A percentile compares a stretch with the other conserved stretches of the same genome.
These are phyloP conservation scores for Fragilaria crotonensis DNA, from an alignment of 108 stramenopile genomes.

Conservation along the genomic window DNA sequence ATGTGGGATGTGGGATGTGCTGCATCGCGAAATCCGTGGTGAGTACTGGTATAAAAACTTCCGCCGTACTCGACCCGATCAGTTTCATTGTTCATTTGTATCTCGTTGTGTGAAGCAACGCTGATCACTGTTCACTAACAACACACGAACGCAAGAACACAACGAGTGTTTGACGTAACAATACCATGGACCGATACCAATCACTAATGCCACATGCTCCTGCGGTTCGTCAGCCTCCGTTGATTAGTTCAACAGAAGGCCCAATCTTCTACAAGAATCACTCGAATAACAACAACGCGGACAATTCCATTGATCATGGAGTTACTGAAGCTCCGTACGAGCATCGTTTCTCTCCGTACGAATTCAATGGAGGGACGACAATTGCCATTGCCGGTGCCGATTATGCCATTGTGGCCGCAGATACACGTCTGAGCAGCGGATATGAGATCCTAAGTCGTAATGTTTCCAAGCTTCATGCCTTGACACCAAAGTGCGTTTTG, in stretches of 20 bases:
- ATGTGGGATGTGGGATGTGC: no score
- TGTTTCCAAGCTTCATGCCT: conserved; percentile 70
- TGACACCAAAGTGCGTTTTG: conserved; percentile 82
- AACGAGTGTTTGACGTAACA: no score
- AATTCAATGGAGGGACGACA: conserved; percentile 90
- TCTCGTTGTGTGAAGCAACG: no score
- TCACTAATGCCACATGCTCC: no score
- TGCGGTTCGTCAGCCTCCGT: no score
- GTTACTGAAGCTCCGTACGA: conserved; percentile 78
- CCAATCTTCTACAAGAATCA: background rate
- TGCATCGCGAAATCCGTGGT: no score
- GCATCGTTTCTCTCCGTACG: conserved; percentile 83
- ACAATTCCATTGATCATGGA: conserved; percentile 56
- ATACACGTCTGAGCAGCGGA: conserved; percentile 87
- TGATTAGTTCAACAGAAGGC: conserved; percentile 1
- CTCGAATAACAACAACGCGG: conserved; percentile 3
- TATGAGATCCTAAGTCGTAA: conserved; percentile 92
- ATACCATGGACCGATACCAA: no score
- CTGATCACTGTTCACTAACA: no score
- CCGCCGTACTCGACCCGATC: no score
- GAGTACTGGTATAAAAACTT: no score
- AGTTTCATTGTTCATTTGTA: no score
- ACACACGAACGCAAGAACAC: no score
- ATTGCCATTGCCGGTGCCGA: conserved; percentile 85
- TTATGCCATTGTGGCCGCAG: conserved; percentile 95